Evolutionary conservation across 2,329 filamentous ascomycete species (phyloP).

Genomic region (Septoria petroselini): DNA sequence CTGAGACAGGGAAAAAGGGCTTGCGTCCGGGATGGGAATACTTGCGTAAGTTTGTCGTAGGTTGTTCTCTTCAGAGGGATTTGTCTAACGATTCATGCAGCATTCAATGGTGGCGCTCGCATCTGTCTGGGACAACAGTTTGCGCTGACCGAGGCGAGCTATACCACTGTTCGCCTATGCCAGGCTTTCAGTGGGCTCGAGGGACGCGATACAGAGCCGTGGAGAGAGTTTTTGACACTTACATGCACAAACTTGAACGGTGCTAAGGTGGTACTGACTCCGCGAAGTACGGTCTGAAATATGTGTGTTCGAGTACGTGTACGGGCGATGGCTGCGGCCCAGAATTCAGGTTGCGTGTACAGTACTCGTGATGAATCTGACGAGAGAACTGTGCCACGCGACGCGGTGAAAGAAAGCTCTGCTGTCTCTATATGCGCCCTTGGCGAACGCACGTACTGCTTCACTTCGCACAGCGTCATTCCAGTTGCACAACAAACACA

Average conservation of each 20-base stretch:
- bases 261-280: constrained; percentile 32
- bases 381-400: no score
- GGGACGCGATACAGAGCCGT: constrained; percentile 33
- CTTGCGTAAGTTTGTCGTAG: constrained; percentile 18
- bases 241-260: constrained; percentile 34
- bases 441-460: no score
- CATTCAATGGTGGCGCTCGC: constrained; percentile 40
- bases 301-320: no score
- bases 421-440: no score
- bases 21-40: constrained; percentile 39
- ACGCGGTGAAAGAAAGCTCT: no score
- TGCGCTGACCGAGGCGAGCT: constrained; percentile 72
- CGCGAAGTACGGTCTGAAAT: constrained; percentile 5
- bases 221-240: constrained; percentile 33
- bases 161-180: constrained; percentile 68
- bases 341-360: no score
- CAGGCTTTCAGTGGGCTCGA: constrained; percentile 61
- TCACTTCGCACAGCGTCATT: no score
- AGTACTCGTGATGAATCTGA: no score
- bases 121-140: constrained; percentile 61
- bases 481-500: no score
- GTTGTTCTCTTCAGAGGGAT: not conserved
- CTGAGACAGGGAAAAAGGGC: constrained; percentile 32
- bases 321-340: no score
- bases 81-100: constrained; percentile 20